These are phyloP conservation scores for Candida glucosophila DNA, from an alignment of 1,139 yeast species.

Conservation along the genomic window DNA sequence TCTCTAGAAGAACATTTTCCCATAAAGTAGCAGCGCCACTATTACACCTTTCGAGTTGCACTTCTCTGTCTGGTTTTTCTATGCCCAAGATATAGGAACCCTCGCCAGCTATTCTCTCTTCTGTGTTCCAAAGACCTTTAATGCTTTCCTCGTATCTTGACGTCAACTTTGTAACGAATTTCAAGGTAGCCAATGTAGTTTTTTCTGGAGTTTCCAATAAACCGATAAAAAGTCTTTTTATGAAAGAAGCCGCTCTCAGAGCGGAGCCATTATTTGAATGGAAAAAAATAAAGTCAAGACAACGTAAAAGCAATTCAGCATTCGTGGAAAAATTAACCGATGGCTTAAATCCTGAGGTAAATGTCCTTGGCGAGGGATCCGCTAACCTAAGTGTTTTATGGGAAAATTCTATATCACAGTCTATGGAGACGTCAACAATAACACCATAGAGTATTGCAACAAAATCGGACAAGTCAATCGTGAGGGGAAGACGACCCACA, in stretches of 20 bases:
- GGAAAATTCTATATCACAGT: slow-evolving; percentile 79
- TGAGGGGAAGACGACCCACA: slow-evolving; percentile 44
- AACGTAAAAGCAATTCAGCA: slow-evolving; percentile 70
- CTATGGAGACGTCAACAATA: slow-evolving; percentile 60
- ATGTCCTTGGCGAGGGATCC: slow-evolving; percentile 47
- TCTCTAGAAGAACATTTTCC: slow-evolving; percentile 72
- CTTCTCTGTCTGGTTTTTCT: slow-evolving; percentile 41
- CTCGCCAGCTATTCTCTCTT: slow-evolving; percentile 61
- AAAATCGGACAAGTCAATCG: slow-evolving; percentile 62
- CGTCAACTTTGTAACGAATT: slow-evolving; percentile 68
- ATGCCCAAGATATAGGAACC: slow-evolving; percentile 67
- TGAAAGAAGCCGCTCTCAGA: slow-evolving; percentile 71
- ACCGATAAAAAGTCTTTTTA: slow-evolving; percentile 65
- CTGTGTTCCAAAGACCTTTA: slow-evolving; percentile 74
- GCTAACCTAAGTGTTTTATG: slow-evolving; percentile 71
- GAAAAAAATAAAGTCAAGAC: slow-evolving; percentile 77
- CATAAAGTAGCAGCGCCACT: slow-evolving; percentile 85
- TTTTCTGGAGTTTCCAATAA: slow-evolving; percentile 80
- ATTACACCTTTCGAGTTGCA: slow-evolving; percentile 67
- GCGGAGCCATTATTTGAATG: slow-evolving; percentile 65
- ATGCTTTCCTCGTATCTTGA: slow-evolving; percentile 59
- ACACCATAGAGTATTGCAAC: slow-evolving; percentile 64
- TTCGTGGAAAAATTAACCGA: slow-evolving; percentile 83
- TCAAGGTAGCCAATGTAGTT: slow-evolving; percentile 67
- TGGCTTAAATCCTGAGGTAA: slow-evolving; percentile 48